A percentile compares a stretch with the other conserved stretches of the same genome.
These are phyloP conservation scores for Solanum appendiculatum DNA, from an alignment of 257 asterid species.

Conservation along the genomic window DNA sequence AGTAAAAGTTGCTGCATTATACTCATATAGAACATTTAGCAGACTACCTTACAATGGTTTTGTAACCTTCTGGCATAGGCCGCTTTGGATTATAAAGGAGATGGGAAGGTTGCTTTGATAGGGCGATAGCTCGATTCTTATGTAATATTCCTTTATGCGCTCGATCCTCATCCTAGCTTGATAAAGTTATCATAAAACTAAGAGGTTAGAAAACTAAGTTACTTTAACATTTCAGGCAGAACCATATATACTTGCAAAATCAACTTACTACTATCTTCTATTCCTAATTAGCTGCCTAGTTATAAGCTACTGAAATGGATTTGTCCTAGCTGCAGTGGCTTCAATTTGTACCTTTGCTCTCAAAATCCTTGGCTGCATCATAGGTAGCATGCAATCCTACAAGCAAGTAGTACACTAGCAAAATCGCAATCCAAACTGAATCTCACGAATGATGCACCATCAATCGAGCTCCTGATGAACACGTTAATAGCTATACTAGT, in stretches of 20 bases:
- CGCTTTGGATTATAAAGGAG: background rate
- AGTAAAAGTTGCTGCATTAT: background rate
- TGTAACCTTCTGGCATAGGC: background rate
- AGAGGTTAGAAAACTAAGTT: background rate
- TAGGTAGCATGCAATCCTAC: conserved; percentile 27
- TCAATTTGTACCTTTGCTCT: background rate
- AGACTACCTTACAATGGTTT: background rate
- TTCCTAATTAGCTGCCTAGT: background rate
- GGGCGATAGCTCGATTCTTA: background rate
- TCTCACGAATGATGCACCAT: conserved; percentile 19
- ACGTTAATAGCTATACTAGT: conserved; percentile 17
- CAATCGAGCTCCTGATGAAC: conserved; percentile 25
- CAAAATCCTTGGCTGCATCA: conserved; percentile 12
- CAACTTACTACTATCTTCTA: background rate
- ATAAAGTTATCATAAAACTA: too few species aligned
- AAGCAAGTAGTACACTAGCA: conserved; percentile 21
- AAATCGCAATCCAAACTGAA: conserved; percentile 15
- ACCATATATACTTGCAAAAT: background rate
- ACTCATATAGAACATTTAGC: background rate
- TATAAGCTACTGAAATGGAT: background rate
- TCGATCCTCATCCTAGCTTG: too few species aligned
- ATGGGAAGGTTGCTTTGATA: background rate
- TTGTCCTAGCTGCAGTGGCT: background rate
- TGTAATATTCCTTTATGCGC: background rate
- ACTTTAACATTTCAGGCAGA: background rate